Conservation (phyloP, 106 monocot genomes). For the Allium fistulosum region DNA sequence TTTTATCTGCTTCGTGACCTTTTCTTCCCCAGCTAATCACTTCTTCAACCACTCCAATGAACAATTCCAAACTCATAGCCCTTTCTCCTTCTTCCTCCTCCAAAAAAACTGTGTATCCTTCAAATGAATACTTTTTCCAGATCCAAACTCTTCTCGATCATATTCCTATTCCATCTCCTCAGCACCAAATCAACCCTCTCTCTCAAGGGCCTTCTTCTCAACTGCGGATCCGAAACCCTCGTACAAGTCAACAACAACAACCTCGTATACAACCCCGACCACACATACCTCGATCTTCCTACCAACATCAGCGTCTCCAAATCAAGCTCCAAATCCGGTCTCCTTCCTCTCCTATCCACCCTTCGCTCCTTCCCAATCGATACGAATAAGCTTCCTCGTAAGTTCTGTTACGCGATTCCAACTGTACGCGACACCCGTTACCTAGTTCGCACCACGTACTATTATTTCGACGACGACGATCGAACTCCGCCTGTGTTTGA, state of each 20-base stretch:
- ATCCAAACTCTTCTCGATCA: not conserved
- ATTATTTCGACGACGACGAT: slow-evolving; percentile 44
- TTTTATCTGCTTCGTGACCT: no score
- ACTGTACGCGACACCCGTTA: slow-evolving; percentile 36
- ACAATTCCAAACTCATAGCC: no score
- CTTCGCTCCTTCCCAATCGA: slow-evolving; percentile 59
- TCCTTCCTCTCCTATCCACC: slow-evolving; percentile 54
- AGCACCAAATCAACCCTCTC: not conserved
- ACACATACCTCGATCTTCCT: slow-evolving; percentile 30
- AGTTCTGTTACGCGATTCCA: slow-evolving; percentile 75
- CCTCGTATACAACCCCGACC: slow-evolving; percentile 48
- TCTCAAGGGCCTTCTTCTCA: slow-evolving; percentile 27
- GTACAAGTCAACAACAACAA: slow-evolving; percentile 14
- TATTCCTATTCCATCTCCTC: not conserved
- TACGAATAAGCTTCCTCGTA: slow-evolving; percentile 17
- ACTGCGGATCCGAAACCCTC: slow-evolving; percentile 40
- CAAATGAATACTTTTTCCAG: no score
- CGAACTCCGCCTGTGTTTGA: slow-evolving; percentile 72
- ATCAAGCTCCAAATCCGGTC: slow-evolving; percentile 4
- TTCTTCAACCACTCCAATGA: no score
- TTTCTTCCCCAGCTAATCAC: no score
- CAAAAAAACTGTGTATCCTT: no score
- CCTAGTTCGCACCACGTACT: slow-evolving; percentile 83
- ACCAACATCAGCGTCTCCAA: slow-evolving; percentile 13
- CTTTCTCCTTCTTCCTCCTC: no score